Base-by-base conservation (phyloP, 2,329 filamentous ascomycete genomes). In the Teratosphaeria epicoccoides region DNA sequence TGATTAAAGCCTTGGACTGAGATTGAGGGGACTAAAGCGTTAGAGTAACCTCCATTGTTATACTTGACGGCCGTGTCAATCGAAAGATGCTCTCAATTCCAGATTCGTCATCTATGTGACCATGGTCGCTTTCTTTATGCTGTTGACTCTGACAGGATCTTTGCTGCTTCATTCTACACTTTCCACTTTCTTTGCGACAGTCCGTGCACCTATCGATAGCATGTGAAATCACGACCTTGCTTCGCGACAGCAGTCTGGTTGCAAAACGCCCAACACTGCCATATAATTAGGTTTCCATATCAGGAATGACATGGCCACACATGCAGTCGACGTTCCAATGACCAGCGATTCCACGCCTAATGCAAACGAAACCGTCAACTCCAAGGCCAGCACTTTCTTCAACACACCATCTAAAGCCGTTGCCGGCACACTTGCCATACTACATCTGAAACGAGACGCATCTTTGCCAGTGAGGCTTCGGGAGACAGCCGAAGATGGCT, bases 371-470 rank as follows among this genome's bases (percentile, higher is more conserved):
- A 17, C n/a, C 10, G n/a, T 17, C 1, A 6, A 9, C 14, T 17
- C 33, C 9, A n/a, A 40, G n/a, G 14, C 44, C 44, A 54, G 90
- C 9, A 85, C 89, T 0, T 97, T 98, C 61, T 77, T 97, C 37
- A 79, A 85, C 49, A 83, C 87, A 0, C 82, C 83, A 14, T 64
- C 75, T 2, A 70, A 72, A 20, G 83, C 90, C 3, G 73, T 76
- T 10, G 72, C 81, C 22, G 78, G 85, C 60, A 77, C 78, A 2
- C 79, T 97, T 44, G 87, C 89, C 24, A 85, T 97, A 55, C 77
- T 96, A 52, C 87, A 95, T 66, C 79, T 98, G 49, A 91, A 88
- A 55, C 85, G 90, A 70, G 90, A 97, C 69, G 84, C 85, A 55
- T 82, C 90, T 57, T 77, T 89, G 37, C 88, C 91, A 6, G 76